Percentiles rank a stretch among this genome's conserved stretches.
Evolutionary conservation across 2,329 filamentous ascomycete genomes (phyloP).

Genomic region (Plectosphaerella sp.): DNA sequence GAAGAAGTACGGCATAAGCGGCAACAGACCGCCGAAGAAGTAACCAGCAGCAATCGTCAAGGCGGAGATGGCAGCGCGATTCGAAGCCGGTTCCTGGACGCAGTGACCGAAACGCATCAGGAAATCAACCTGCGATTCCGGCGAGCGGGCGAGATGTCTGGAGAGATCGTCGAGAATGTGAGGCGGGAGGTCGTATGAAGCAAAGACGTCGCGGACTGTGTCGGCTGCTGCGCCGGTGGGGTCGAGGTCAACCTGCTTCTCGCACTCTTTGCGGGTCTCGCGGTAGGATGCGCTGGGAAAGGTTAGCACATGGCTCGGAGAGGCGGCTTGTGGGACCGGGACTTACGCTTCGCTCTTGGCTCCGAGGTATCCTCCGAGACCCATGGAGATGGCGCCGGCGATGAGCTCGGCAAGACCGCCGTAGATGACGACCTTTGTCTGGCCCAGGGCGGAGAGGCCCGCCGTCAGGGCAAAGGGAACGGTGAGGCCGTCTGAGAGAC

Average conservation of each 20-base stretch:
- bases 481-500: conserved; percentile 73
- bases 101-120: conserved; percentile 56
- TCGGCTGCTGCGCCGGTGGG: conserved; percentile 30
- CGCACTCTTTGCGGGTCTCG: conserved; percentile 30
- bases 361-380: conserved; percentile 68
- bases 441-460: conserved; percentile 62
- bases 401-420: conserved; percentile 72
- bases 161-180: conserved; percentile 12
- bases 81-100: conserved; percentile 38
- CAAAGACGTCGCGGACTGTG: conserved; percentile 32
- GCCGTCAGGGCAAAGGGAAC: conserved; percentile 77
- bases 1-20: conserved; percentile 66
- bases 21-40: conserved; percentile 66
- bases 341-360: conserved; percentile 46
- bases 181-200: conserved; percentile 42
- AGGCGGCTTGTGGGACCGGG: neutral
- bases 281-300: conserved; percentile 10
- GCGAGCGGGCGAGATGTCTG: conserved; percentile 19
- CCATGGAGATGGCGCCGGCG: conserved; percentile 74
- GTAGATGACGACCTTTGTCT: conserved; percentile 63
- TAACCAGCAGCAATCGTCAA: conserved; percentile 65
- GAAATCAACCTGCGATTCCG: conserved; percentile 47
- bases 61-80: conserved; percentile 50
- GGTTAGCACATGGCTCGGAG: conserved; percentile 4
- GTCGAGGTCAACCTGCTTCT: conserved; percentile 36